Base-by-base conservation (phyloP, 805 yeast species). In the Yarrowia osloensis region DNA sequence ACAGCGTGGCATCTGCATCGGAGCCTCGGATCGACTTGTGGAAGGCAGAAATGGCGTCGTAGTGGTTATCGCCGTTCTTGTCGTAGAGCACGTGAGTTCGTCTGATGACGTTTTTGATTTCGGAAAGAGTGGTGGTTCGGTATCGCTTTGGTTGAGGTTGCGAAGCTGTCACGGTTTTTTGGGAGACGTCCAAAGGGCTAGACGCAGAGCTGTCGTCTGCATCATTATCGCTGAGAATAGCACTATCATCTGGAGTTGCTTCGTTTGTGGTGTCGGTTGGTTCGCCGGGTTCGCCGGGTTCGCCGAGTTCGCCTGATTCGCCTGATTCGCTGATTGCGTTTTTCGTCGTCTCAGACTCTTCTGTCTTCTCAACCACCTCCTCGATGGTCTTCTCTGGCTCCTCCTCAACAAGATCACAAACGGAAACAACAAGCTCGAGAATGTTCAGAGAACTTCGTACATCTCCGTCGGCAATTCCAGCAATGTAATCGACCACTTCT, bases 31-130 rank as follows among this genome's bases (percentile, higher is more conserved):
- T 85, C 0, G 97, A 85, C 74, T 95, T 95, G 78, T 95, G 99
- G 71, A 95, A 89, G 0, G 99, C 99, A 15, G 97, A 90, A 7
- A 95, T 95, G 0, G 97, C 86, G 75, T 95, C 99, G 76, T 95
- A 95, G 76, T 95, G 99, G 4, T 86, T 85, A 72, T 95, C 99
- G 0, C 98, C 98, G 37, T 86, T 87, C 55, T 90, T 81, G 76
- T 95, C 98, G 74, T 94, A 93, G 71, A 87, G 78, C 77, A 85
- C 80, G 62, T 83, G 83, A 1, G 87, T 82, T 74, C 85, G 77
- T 74, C 81, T 71, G 73, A 86, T 70, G 61, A 84, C 71, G 69
- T 75, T 67, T 49, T 83, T 80, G 44, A 88, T 71, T 15, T 67
- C 66, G 2, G 73, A 74, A 5, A 63, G 31, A 0, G 67, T 39